Conservation (phyloP, 306 rosid genomes). For the Carpinus fangiana region DNA sequence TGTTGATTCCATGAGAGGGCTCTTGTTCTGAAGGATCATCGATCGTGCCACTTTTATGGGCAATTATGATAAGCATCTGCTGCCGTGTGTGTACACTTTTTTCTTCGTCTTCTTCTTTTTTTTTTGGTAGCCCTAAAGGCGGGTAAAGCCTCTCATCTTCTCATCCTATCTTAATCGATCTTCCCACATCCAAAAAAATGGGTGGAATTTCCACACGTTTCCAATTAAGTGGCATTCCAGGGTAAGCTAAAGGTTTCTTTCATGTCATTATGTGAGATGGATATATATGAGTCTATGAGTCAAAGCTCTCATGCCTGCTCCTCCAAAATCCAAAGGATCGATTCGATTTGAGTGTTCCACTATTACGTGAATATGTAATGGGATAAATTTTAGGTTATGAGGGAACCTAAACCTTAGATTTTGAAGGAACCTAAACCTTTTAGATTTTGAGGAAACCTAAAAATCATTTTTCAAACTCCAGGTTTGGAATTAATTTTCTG, state of each 20-base stretch:
- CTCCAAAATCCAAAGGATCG: too few species aligned
- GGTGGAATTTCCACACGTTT: neutral
- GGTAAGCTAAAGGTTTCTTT: conserved; percentile 5
- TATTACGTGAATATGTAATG: too few species aligned
- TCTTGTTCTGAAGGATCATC: too few species aligned
- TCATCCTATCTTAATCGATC: conserved; percentile 21
- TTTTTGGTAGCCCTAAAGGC: conserved; percentile 18
- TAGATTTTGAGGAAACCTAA: too few species aligned
- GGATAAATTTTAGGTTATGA: too few species aligned
- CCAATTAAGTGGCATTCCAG: conserved; percentile 24
- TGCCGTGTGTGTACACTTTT: conserved; percentile 4
- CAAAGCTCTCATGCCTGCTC: neutral
- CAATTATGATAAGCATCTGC: conserved; percentile 49
- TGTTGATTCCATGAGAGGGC: conserved; percentile 16
- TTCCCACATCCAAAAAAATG: conserved; percentile 37
- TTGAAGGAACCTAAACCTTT: too few species aligned
- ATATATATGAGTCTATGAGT: neutral
- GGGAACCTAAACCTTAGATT: too few species aligned
- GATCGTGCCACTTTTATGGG: conserved; percentile 21
- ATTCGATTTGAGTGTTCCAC: too few species aligned
- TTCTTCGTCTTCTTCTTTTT: neutral
- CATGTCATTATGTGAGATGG: too few species aligned
- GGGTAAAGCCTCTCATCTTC: conserved; percentile 31
- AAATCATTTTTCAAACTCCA: too few species aligned
- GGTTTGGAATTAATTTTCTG: too few species aligned